Base-by-base conservation (phyloP, 352 stramenopile species). In the Globisporangium orthogonon region DNA sequence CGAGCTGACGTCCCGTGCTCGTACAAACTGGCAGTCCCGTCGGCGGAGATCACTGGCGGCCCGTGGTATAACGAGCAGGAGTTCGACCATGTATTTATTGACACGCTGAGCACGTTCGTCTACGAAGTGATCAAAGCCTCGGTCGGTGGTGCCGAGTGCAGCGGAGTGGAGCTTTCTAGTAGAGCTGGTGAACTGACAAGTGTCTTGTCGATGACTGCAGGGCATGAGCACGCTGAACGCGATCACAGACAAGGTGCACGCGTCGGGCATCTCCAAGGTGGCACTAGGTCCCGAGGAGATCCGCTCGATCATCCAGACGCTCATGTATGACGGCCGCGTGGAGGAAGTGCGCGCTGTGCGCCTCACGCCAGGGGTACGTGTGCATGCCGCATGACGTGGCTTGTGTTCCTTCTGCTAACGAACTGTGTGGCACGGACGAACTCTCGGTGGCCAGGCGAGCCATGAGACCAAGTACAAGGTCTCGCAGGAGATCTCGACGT, bases 41-140 rank as follows among this genome's bases (percentile, higher is more conserved):
- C 95, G 5, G 98, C 97, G 52, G 97, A 99, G 74, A 96, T 99
- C 62, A 99, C 97, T 9, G 97, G 97, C 64, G 97, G 97, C 28
- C 94, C 97, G 46, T 99, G 97, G 97, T 99, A 99, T 81, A 98
- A 97, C 62, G 97, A 99, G 59, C 88, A 97, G 63, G 91, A 99
- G 73, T 99, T 99, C 69, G 97, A 99, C 77, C 93, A 98, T 70
- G 96, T 98, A 66, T 99, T 99, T 78, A 98, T 99, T 70, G 82
- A 97, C 52, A 96, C 96, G 56, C 73, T 99, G 43, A 92, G 91
- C 57, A 96, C 90, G 23, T 98, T 98, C 68, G 86, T 99, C 63
- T 91, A 90, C 63, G 76, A 92, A 76, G 79, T 96, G 51, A 91
- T 97, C 70, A 89, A 91, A 52, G 80, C 79, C 18, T 87, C 76